Base-by-base conservation (phyloP, 306 rosid genomes). In the Arachis stenosperma region DNA sequence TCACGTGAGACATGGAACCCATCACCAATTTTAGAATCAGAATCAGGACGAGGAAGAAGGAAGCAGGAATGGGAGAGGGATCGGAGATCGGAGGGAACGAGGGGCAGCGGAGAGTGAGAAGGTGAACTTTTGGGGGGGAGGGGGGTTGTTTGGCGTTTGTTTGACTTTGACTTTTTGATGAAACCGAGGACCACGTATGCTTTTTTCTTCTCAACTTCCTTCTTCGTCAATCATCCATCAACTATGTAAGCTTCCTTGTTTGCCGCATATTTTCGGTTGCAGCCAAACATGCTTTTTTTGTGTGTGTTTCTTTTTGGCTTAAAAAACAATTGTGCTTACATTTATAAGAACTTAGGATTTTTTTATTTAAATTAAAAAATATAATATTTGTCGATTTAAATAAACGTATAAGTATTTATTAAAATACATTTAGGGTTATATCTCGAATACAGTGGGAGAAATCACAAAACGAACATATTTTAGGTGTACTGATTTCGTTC, bases 1-100 rank as follows among this genome's bases (percentile, higher is more conserved):
- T 84, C 65, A 80, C 77, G 65, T 88, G 91, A 64, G 90, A 82
- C 50, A 90, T 79, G 63, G 88, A 75, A 69, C 70, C 96, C 98
- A 92, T 92, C 37, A 37, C 67, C 71, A 62, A 62, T 56, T 43
- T 37, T 69, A 75, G 61, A 48, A 48, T 4, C 54, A 48, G 10
- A 48, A 14, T 22, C 27, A 22, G 27, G 15, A 14, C 6, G 53
- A 0, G 36, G 43, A 13, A 14, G 29, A 5, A 6, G 33, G 10
- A 22, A 15, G 13, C 2, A 36, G 61, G 7, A 48, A 54, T 8
- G 22, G 59, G 54, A 12, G 13, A 11, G 5, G 54, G 54, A 48
- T 3, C 4, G 57, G 48, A 64, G 69, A 12, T 79, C 65, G 82
- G 82, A 73, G 74, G n/a, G 41, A 72, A 79, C 82, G 68, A 79